Base-by-base conservation (phyloP, 2,329 filamentous ascomycete species). In the Scopulariopsis brevicaulis region DNA sequence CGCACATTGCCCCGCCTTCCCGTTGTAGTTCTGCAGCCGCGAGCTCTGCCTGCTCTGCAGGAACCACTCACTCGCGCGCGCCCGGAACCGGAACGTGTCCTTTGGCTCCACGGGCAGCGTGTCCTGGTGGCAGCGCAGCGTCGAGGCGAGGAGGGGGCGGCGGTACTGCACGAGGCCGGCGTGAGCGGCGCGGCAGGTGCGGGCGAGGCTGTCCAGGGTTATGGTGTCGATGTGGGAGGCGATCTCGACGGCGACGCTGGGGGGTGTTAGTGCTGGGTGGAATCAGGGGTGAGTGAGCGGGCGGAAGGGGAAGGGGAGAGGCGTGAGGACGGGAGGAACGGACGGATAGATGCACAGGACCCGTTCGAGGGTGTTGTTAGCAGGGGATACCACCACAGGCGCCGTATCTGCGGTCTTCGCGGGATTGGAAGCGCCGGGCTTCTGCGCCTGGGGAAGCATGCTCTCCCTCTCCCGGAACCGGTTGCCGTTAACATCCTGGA, bases 161-260 rank as follows among this genome's bases (percentile, higher is more conserved):
- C 90, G 86, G 71, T 89, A 92, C 65, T 91, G 89, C 51, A 95
- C 75, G 25, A 97, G 80, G 63, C 86, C 89, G 59, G 80, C 79
- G 63, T 89, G 89, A 62, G 96, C 83, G 66, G 89, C 85, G 56
- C 87, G 88, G 69, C 90, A 96, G 58, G 90, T 91, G 58, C 82
- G 83, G 56, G 92, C 89, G 22, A 97, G 82, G 62, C 86, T 85
- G 70, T 96, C 86, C 65, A 96, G 82, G 15, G 89, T 87, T 70
- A 93, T 96, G 55, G 96, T 81, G 69, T 97, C 93, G 68, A 96
- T 83, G 64, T 82, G 81, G 35, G 83, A 81, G 54, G 89, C 87
- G 63, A 96, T 81, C 65, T 86, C 82, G 62, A 84, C 82, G 64
- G 89, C 84, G 67, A 96, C 83, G 65, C 91, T 96, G 74, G 54